Conservation (phyloP, 129 eudicot species). For the Centaurea solstitialis region DNA sequence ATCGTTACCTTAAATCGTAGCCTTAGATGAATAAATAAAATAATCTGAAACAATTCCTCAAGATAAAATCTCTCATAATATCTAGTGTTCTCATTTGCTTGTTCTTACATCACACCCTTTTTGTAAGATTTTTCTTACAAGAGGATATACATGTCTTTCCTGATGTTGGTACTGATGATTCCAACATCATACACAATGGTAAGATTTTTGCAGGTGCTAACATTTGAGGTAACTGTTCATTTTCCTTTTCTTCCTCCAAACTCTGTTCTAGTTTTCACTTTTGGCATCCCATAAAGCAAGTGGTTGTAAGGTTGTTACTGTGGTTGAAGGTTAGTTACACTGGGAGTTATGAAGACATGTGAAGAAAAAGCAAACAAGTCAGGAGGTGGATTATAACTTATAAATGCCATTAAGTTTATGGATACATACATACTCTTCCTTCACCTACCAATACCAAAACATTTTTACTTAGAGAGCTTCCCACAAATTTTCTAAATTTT, state of each 20-base stretch:
- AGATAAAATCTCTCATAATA: too few relatives aligned
- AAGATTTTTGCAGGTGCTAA: background rate
- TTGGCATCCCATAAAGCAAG: conserved; percentile 6
- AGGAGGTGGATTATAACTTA: conserved; percentile 25
- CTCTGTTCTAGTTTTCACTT: background rate
- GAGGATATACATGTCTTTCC: background rate
- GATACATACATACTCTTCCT: conserved; percentile 12
- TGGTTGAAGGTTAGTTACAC: conserved; percentile 26
- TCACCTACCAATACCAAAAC: conserved; percentile 11
- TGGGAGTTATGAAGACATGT: conserved; percentile 19
- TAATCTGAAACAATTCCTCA: background rate
- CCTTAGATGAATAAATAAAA: background rate
- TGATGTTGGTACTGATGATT: background rate
- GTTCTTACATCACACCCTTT: too few relatives aligned
- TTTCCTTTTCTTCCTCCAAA: background rate
- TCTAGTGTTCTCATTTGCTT: background rate
- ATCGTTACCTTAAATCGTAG: background rate
- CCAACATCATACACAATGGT: background rate
- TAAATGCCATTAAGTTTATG: conserved; percentile 28
- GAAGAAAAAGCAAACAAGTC: conserved; percentile 31
- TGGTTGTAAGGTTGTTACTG: conserved; percentile 21
- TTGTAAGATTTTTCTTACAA: background rate
- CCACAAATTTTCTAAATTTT: too few relatives aligned
- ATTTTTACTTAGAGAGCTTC: too few relatives aligned
- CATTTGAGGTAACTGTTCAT: conserved; percentile 6